Evolutionary conservation across 345 rosid species (phyloP).

Genomic region (Salix caprea): DNA sequence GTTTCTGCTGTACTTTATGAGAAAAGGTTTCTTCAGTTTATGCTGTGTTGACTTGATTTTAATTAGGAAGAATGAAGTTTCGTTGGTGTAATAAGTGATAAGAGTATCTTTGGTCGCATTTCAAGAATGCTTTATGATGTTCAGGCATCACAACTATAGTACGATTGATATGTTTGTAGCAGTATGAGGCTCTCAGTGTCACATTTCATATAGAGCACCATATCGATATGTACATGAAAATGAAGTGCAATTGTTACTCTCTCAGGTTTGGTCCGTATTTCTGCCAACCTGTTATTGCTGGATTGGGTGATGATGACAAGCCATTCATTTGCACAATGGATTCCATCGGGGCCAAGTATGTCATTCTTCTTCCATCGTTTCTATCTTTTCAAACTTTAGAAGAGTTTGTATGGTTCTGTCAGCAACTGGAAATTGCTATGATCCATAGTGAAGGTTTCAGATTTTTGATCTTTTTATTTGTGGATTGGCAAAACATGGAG

Average conservation of each 20-base stretch:
- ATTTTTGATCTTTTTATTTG: neutral
- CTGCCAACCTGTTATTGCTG: conserved; percentile 96
- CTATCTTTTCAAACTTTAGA: neutral
- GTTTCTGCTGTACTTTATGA: conserved; percentile 93
- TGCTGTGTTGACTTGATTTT: neutral
- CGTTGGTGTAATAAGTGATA: neutral
- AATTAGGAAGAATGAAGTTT: neutral
- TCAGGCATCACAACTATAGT: neutral
- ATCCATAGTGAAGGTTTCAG: neutral
- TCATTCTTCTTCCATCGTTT: conserved; percentile 6
- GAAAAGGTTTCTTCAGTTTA: conserved; percentile 57
- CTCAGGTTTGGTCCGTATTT: conserved; percentile 94
- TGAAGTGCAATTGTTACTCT: conserved; percentile 7
- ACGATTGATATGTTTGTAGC: neutral
- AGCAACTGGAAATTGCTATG: neutral
- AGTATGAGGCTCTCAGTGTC: neutral
- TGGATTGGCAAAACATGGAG: neutral
- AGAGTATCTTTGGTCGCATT: neutral
- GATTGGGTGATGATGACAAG: conserved; percentile 85
- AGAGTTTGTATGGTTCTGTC: neutral
- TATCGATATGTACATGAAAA: neutral
- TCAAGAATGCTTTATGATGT: neutral
- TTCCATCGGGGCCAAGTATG: conserved; percentile 94
- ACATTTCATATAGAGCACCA: neutral
- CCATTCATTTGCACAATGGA: conserved; percentile 99